Percentiles rank a stretch among this genome's conserved stretches.
Conservation (phyloP, 306 rosid genomes). For the Quercus aquifolioides region DNA sequence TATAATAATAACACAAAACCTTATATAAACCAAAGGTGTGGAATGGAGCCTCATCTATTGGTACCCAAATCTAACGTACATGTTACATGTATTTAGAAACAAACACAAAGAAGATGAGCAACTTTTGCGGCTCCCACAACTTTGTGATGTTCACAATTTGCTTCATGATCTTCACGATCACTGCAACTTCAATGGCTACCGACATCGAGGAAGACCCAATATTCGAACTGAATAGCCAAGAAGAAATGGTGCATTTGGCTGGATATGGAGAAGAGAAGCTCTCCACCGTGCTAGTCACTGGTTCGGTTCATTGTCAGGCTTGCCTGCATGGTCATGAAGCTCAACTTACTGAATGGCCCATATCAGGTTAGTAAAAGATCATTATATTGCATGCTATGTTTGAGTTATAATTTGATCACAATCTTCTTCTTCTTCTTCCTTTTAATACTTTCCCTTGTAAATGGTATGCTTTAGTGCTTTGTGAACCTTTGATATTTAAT, state of each 20-base stretch:
- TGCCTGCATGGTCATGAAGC: constrained; percentile 25
- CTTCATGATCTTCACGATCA: constrained; percentile 9
- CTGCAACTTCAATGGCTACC: constrained; percentile 14
- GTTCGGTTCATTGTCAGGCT: constrained; percentile 65
- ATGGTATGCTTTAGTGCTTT: neutral
- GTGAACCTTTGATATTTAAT: no score
- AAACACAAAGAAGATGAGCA: constrained; percentile 35
- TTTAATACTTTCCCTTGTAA: neutral
- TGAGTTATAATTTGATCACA: neutral
- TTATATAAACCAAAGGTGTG: constrained; percentile 5
- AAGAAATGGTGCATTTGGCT: constrained; percentile 62
- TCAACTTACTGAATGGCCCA: constrained; percentile 67
- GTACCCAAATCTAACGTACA: constrained; percentile 3
- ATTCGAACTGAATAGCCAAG: constrained; percentile 45
- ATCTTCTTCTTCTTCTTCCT: neutral
- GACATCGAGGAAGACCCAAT: constrained; percentile 16
- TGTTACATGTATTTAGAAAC: constrained; percentile 12
- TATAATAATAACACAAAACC: neutral
- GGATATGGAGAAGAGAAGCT: constrained; percentile 95
- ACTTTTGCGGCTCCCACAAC: constrained; percentile 30
- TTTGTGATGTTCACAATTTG: constrained; percentile 16
- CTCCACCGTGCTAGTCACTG: constrained; percentile 84
- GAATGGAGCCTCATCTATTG: neutral
- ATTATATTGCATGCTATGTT: neutral
- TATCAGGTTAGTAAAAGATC: constrained; percentile 40